These are phyloP conservation scores for Stipa capillata DNA, from an alignment of 176 grass and related monocot genomes.

Conservation along the genomic window DNA sequence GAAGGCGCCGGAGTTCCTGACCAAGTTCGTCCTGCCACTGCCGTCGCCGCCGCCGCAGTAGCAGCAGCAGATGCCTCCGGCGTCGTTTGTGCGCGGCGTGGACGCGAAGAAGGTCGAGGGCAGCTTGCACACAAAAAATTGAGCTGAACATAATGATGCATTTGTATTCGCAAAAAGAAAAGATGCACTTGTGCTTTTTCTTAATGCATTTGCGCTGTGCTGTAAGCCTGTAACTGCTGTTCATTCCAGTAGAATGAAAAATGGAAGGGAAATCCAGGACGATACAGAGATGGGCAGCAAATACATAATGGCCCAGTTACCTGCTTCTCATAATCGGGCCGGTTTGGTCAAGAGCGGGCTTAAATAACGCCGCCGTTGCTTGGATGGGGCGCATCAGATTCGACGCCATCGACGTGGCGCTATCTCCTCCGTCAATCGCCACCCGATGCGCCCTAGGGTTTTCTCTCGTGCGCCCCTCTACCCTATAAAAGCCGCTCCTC, in stretches of 20 bases:
- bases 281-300: neutral
- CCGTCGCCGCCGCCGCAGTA: neutral
- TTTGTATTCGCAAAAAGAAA: no score
- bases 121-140: no score
- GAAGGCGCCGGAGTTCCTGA: neutral
- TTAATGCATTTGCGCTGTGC: neutral
- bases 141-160: no score
- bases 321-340: neutral
- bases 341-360: no score
- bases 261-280: neutral
- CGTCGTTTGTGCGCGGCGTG: neutral
- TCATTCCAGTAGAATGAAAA: neutral
- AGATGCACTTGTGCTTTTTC: no score
- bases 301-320: neutral
- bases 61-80: neutral
- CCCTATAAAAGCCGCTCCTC: neutral
- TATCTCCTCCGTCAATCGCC: neutral
- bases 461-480: neutral
- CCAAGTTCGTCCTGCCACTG: neutral
- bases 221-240: no score
- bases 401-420: neutral
- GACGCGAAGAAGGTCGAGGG: neutral
- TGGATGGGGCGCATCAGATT: neutral
- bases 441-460: conserved; percentile 27
- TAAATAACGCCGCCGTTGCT: neutral